Base-by-base conservation (phyloP, 352 stramenopile species). In the Plasmopara halstedii region DNA sequence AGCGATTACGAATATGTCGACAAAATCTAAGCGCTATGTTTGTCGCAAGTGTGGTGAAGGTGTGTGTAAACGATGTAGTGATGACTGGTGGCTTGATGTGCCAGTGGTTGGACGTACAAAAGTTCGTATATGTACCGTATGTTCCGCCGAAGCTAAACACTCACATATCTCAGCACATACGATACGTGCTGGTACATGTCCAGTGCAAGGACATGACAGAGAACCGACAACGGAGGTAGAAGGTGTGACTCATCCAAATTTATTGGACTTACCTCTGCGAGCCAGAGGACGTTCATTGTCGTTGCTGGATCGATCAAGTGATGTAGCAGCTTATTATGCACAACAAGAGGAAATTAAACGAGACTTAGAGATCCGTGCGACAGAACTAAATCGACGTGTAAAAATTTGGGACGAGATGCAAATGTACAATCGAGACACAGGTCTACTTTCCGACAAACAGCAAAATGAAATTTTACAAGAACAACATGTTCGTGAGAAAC, bases 41-140 rank as follows among this genome's bases (percentile, higher is more conserved):
- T 93, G 81, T 47, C 76, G 81, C 26, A 88, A 88, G 50, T 93
- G 81, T 49, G 78, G 78, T 3, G 66, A 93, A 33, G 62, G 68
- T 26, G 73, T 90, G 32, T 93, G 81, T 55, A 67, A 69, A 29
- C 66, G 80, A 54, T 93, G 81, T 56, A 88, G 81, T 45, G 65
- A 84, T 34, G 69, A 89, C 33, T 93, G 81, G 81, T 58, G 67
- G 50, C 72, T 93, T 8, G 74, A 89, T 47, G 62, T 93, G 2
- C 81, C 81, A 1, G 76, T 90, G 23, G 80, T 88, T 8, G 81
- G 81, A 6, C 67, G 66, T 18, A 86, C 70, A 10, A 83, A 85
- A 51, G 74, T 93, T 33, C 73, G 81, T 2, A 93, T 93, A 23
- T 93, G 81, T 42, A 93, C 78, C 0, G 73, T 90, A 20, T 93